phyloP scores from a whole-genome alignment of 352 stramenopile genomes.

The Thalassiosira delicatula region DNA sequence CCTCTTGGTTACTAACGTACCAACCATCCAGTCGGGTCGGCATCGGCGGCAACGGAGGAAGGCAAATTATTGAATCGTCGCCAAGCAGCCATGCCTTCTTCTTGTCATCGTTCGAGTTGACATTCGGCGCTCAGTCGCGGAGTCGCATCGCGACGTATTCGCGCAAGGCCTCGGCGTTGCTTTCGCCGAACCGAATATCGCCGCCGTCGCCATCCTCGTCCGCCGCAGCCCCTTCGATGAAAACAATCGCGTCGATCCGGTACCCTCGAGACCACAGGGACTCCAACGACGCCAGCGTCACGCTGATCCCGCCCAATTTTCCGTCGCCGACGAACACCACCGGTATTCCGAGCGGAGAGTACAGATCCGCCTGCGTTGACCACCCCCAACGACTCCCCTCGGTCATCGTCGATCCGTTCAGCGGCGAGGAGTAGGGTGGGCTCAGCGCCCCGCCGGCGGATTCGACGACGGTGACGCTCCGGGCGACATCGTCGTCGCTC shows the following conservation, averaged over 20 bases:
- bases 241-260: constrained; percentile 84
- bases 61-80: constrained; percentile 68
- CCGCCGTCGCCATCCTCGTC: constrained; percentile 30
- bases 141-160: constrained; percentile 65
- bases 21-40: too few relatives aligned
- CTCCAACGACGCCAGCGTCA: constrained; percentile 92
- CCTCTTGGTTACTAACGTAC: too few relatives aligned
- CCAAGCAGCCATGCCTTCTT: constrained; percentile 25
- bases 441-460: constrained; percentile 94
- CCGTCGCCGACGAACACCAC: constrained; percentile 96
- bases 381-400: constrained; percentile 68
- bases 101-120: constrained; percentile 17
- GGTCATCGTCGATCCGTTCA: constrained; percentile 58
- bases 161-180: constrained; percentile 63
- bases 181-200: constrained; percentile 61
- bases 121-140: not conserved
- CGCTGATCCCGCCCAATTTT: constrained; percentile 94
- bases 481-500: too few relatives aligned
- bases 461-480: constrained; percentile 86
- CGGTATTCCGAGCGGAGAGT: constrained; percentile 87
- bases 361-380: constrained; percentile 92
- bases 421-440: constrained; percentile 82
- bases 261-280: constrained; percentile 91
- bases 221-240: constrained; percentile 71
- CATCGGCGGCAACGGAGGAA: constrained; percentile 74